Evolutionary conservation across 2,329 filamentous ascomycete genomes (phyloP), one percentile per base, ranked within the genome.

Genomic region (Alternaria novae-zelandiae): DNA sequence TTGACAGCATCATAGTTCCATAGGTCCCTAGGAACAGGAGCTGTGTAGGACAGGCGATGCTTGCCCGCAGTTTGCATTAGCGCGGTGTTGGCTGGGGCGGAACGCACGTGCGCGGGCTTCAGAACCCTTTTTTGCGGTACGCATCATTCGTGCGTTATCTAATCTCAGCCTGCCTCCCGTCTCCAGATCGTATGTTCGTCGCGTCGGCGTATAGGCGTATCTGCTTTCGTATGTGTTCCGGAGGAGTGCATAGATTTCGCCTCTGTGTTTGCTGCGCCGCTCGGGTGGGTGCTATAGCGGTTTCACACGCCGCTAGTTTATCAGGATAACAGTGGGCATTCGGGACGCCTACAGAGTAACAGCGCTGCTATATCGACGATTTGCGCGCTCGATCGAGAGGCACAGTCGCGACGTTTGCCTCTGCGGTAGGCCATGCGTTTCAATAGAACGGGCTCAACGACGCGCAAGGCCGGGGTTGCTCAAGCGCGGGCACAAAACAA

Each of bases 1-100:
- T 44, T 41, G 50, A 59, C 45, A 56, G 50, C 50, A 49, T 55
- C 59, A 59, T 59, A 23, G 59, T 53, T 44, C 41, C 20, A 32
- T 50, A 25, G 49, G 45, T 12, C 9, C 30, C 26, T 53, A 23
- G 20, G 30, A 23, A 25, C 20, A 36, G 49, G 21, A 53, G 49
- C 49, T 53, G 12, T 36, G 32, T 23, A 63, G n/a, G 30, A 59
- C 54, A 30, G 45, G 60, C 60, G 20, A 54, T 47, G 55, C 49
- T 53, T 58, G 30, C 54, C 44, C 54, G 58, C 58, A 47, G 63
- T 62, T 59, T 65, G 63, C 59, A 63, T 63, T 65, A 65, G 63
- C 47, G 63, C 46, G 21, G 4, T 57, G 55, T 47, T 58, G 56
- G 41, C n/a, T 51, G 23, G n/a, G 46, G 30, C 51, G 43, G 59